These are phyloP conservation scores for Mycena haematopus DNA, from an alignment of 768 basidiomycete species.

Conservation along the genomic window DNA sequence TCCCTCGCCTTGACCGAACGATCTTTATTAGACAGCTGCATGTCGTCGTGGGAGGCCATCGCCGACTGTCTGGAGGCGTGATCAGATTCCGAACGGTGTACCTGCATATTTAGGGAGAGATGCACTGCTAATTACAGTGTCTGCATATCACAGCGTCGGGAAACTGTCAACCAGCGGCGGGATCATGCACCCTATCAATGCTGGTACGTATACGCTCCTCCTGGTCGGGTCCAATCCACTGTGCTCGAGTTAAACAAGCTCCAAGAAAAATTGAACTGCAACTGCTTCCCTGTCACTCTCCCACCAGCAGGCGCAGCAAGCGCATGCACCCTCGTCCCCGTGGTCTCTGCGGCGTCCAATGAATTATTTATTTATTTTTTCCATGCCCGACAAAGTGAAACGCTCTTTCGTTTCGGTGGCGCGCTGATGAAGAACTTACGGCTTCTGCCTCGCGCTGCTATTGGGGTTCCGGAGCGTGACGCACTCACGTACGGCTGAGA, in stretches of 20 bases:
- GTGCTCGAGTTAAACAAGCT: not conserved
- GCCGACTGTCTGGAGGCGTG: constrained; percentile 9
- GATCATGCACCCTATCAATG: constrained; percentile 21
- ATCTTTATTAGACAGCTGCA: constrained; percentile 61
- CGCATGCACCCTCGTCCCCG: constrained; percentile 10
- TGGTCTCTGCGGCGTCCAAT: not conserved
- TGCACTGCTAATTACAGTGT: not conserved
- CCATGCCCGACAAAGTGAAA: constrained; percentile 10
- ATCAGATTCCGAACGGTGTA: constrained; percentile 3
- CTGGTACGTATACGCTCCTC: not conserved
- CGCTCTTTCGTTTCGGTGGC: constrained; percentile 9
- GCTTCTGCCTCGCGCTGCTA: not conserved
- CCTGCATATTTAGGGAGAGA: constrained; percentile 1
- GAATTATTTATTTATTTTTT: not conserved
- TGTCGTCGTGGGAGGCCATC: constrained; percentile 47
- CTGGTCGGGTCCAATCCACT: constrained; percentile 6
- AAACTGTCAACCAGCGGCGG: not conserved
- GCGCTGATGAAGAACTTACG: constrained; percentile 5
- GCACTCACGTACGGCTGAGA: constrained; percentile 5
- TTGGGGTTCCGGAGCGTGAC: constrained; percentile 8
- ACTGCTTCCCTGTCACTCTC: constrained; percentile 8
- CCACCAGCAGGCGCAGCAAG: not conserved
- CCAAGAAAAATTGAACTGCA: constrained; percentile 1
- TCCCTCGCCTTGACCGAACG: constrained; percentile 54
- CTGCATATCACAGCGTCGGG: constrained; percentile 2